Conservation (phyloP, 1,284 basidiomycete genomes). For the Rhodotorula sp. region DNA sequence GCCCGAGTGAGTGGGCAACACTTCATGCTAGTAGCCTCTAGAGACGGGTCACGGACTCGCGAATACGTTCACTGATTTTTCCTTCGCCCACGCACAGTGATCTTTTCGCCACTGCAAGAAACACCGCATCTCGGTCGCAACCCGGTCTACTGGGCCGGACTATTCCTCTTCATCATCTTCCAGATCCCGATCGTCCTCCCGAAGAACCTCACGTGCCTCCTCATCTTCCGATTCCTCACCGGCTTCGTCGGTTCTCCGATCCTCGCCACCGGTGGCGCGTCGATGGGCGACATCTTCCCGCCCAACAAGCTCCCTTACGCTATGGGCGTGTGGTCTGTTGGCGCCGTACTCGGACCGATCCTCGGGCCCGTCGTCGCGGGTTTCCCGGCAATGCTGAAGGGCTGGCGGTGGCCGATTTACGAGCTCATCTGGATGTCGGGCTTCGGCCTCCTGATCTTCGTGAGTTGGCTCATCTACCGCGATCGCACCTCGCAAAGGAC, state of each 20-base stretch:
- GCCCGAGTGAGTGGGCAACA: slow-evolving; percentile 22
- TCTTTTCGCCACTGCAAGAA: slow-evolving; percentile 43
- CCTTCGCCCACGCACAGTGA: slow-evolving; percentile 17
- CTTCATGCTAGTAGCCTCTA: not conserved
- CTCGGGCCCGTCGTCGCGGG: slow-evolving; percentile 32
- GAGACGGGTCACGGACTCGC: too few species aligned
- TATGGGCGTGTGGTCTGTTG: slow-evolving; percentile 20
- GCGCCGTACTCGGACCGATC: slow-evolving; percentile 30
- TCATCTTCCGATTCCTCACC: slow-evolving; percentile 41
- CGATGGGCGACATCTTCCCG: slow-evolving; percentile 43
- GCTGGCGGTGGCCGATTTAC: slow-evolving; percentile 48
- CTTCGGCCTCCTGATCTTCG: slow-evolving; percentile 37
- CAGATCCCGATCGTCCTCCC: slow-evolving; percentile 38
- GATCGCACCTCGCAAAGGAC: too few species aligned
- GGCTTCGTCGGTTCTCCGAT: slow-evolving; percentile 46
- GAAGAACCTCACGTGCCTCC: slow-evolving; percentile 37
- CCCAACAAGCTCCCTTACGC: slow-evolving; percentile 16
- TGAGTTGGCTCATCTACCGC: not conserved
- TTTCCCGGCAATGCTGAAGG: slow-evolving; percentile 42
- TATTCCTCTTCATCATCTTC: slow-evolving; percentile 37
- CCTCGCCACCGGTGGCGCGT: slow-evolving; percentile 47
- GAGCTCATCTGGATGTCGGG: slow-evolving; percentile 44
- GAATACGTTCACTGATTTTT: too few species aligned
- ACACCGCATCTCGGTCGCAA: slow-evolving; percentile 47
- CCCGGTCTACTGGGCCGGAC: slow-evolving; percentile 39